Percentiles rank a stretch among this genome's conserved stretches.
These are phyloP conservation scores for Pseudogymnoascus sp. DNA, from an alignment of 2,329 filamentous ascomycete genomes.

Conservation along the genomic window DNA sequence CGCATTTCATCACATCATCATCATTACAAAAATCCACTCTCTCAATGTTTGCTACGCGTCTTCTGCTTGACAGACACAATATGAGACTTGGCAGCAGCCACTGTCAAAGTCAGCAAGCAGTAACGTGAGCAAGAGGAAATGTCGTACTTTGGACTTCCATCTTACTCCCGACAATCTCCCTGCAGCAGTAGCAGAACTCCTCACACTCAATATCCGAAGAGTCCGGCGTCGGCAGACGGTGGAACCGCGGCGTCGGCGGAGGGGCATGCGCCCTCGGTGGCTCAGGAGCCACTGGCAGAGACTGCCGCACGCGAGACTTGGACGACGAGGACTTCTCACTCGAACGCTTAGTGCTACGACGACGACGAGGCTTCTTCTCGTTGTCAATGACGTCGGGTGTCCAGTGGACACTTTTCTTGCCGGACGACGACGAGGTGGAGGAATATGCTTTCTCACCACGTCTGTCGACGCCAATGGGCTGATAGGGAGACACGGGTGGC, in stretches of 20 bases:
- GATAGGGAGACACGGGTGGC: slow-evolving; percentile 3
- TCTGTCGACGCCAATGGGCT: background rate
- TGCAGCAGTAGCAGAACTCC: slow-evolving; percentile 14
- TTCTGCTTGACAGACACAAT: slow-evolving; percentile 12
- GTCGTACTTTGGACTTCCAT: background rate
- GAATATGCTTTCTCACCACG: background rate
- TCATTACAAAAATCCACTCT: background rate
- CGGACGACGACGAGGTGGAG: background rate
- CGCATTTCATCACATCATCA: background rate
- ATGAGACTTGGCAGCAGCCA: slow-evolving; percentile 16
- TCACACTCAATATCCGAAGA: slow-evolving; percentile 14
- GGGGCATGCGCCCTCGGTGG: slow-evolving; percentile 12
- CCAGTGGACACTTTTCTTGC: slow-evolving; percentile 18
- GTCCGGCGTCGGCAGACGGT: slow-evolving; percentile 21
- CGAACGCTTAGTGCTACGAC: background rate
- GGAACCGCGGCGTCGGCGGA: slow-evolving; percentile 20
- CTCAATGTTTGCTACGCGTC: background rate
- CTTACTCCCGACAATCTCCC: background rate
- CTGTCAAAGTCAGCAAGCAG: slow-evolving; percentile 14
- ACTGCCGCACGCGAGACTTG: slow-evolving; percentile 1
- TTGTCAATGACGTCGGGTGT: slow-evolving; percentile 14
- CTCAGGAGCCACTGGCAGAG: slow-evolving; percentile 11
- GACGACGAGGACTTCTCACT: background rate
- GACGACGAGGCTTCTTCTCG: slow-evolving; percentile 9
- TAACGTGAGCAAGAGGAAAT: background rate